A percentile compares a stretch with the other conserved stretches of the same genome.
Evolutionary conservation across 2,329 filamentous ascomycete genomes (phyloP).

Genomic region (Biscogniauxia marginata): DNA sequence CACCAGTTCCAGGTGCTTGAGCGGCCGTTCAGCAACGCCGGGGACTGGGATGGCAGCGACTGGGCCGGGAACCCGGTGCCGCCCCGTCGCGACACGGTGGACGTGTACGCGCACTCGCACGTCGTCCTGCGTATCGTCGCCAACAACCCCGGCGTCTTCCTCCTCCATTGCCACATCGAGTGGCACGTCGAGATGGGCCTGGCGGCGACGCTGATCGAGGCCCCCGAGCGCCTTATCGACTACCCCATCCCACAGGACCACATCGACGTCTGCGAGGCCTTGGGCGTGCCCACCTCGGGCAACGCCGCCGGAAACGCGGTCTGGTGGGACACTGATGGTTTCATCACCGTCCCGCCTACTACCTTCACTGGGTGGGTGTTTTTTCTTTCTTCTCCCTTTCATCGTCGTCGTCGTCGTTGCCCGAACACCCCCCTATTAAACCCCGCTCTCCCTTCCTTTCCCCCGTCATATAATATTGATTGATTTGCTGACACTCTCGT

Average conservation of each 20-base stretch:
- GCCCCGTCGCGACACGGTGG: slow-evolving; percentile 38
- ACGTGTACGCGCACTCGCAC: slow-evolving; percentile 42
- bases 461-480: too few species aligned
- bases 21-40: slow-evolving; percentile 36
- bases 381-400: background rate
- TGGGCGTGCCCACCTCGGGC: too few species aligned
- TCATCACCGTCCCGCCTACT: slow-evolving; percentile 30
- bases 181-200: slow-evolving; percentile 63
- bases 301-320: slow-evolving; percentile 57
- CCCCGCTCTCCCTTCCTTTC: background rate
- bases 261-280: slow-evolving; percentile 44
- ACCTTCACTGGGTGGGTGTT: slow-evolving; percentile 26
- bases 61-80: slow-evolving; percentile 26
- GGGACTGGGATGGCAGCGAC: slow-evolving; percentile 35
- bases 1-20: slow-evolving; percentile 55
- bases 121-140: slow-evolving; percentile 51
- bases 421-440: too few species aligned
- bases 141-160: slow-evolving; percentile 53
- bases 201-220: slow-evolving; percentile 54
- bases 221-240: slow-evolving; percentile 54
- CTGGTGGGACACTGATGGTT: slow-evolving; percentile 28
- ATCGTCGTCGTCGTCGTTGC: too few species aligned
- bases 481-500: too few species aligned
- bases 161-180: slow-evolving; percentile 60
- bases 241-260: slow-evolving; percentile 60